A percentile compares a stretch with the other conserved stretches of the same genome.
Conservation (phyloP, 306 rosid species). For the Arachis hypogaea region DNA sequence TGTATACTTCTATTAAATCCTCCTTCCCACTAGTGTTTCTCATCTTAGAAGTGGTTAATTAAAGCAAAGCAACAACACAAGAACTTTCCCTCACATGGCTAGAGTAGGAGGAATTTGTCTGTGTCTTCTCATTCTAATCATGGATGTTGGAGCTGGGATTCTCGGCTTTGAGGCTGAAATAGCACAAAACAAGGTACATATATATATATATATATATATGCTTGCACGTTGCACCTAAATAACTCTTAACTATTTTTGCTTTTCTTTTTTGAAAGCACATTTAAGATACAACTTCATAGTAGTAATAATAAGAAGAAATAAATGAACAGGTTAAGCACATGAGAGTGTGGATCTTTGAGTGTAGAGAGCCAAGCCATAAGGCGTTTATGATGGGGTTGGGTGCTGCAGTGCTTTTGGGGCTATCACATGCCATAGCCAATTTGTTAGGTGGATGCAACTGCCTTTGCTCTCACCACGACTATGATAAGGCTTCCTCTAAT, state of each 20-base stretch:
- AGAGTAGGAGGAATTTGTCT: constrained; percentile 62
- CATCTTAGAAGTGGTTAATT: constrained; percentile 9
- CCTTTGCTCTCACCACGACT: constrained; percentile 83
- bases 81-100: constrained; percentile 51
- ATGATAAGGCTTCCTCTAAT: constrained; percentile 69
- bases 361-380: constrained; percentile 81
- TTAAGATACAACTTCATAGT: background rate
- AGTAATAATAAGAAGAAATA: background rate
- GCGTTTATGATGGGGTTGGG: constrained; percentile 85
- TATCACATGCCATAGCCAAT: constrained; percentile 75
- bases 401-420: constrained; percentile 67
- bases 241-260: background rate
- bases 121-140: constrained; percentile 64
- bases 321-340: constrained; percentile 74
- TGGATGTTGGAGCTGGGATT: constrained; percentile 89
- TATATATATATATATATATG: too few species aligned
- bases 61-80: constrained; percentile 5
- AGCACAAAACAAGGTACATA: constrained; percentile 81
- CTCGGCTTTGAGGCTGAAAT: constrained; percentile 89
- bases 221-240: too few species aligned
- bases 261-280: constrained; percentile 1
- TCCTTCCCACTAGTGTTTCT: constrained; percentile 12
- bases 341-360: constrained; percentile 90
- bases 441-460: constrained; percentile 87
- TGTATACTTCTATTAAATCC: constrained; percentile 11